Base-by-base conservation (phyloP, 2,329 filamentous ascomycete species). In the Neonectria coccinea region DNA sequence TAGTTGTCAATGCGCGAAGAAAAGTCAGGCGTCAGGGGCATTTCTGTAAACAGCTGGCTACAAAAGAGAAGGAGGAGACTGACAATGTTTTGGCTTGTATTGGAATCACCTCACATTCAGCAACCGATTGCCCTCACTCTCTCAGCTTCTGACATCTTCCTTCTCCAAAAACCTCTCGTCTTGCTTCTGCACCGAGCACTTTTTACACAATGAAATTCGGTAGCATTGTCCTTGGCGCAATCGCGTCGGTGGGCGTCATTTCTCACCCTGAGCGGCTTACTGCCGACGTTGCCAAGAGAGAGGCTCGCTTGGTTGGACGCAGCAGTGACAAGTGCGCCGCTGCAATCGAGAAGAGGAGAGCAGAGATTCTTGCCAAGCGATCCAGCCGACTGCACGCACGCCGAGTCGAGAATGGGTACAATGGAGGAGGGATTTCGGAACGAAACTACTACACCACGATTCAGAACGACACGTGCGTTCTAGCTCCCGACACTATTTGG, bases 311-410 rank as follows among this genome's bases (percentile, higher is more conserved):
- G 11, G 56, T 65, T 12, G 63, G 63, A 9, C 42, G 63, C 16
- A 56, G 54, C 59, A 62, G 47, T n/a, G 58, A 62, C 63, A 52
- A 58, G 41, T 65, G 63, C 33, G 63, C 63, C 12, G 59, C 59
- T 14, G 59, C 51, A 18, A 62, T 65, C 39, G 63, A 65, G 27
- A 65, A 62, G 48, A 54, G 63, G 31, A 62, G 57, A 48, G 63
- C 59, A 20, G 55, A 47, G 5, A 62, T 62, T 2, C 41, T 59
- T 29, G 63, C 50, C 22, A 65, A 65, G 42, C 50, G 59, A 45
- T 33, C 59, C 16, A 47, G 33, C n/a, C 44, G 63, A 22, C 50
- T 65, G 27, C 54, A 62, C 20, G 59, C 54, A 2, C 63, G 63
- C 16, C 63, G 60, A 31, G 33, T 56, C 5, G 54, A 33, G 41